These are phyloP conservation scores for Populus hybrid DNA, from an alignment of 441 rosid species.

Conservation along the genomic window DNA sequence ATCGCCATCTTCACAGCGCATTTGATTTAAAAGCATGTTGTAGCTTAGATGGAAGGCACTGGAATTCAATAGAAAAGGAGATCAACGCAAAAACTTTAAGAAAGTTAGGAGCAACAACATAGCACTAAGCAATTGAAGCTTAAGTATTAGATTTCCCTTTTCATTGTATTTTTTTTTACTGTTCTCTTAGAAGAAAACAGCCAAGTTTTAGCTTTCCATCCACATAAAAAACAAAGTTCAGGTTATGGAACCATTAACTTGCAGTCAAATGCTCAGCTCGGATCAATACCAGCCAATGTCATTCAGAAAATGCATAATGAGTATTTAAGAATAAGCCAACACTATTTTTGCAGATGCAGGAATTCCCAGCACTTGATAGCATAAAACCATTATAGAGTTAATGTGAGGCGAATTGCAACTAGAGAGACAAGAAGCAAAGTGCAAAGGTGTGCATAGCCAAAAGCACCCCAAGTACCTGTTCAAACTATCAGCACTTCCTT, in stretches of 20 bases:
- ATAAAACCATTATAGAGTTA: not conserved
- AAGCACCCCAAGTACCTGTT: conserved; percentile 60
- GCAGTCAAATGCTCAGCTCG: not conserved
- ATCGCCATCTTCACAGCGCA: conserved; percentile 91
- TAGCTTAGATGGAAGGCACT: conserved; percentile 98
- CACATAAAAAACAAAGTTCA: not conserved
- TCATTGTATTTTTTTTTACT: not conserved
- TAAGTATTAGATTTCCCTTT: not conserved
- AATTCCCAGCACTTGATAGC: not conserved
- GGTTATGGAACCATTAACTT: not conserved
- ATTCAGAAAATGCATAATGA: conserved; percentile 1
- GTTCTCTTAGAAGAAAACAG: not conserved
- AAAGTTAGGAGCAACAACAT: not conserved
- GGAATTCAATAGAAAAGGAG: conserved; percentile 26
- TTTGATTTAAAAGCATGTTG: conserved; percentile 97
- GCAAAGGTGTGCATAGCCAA: not conserved
- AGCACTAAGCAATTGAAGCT: not conserved
- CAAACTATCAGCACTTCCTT: conserved; percentile 96
- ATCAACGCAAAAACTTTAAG: conserved; percentile 13
- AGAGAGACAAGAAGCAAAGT: not conserved
- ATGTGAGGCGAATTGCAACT: not conserved
- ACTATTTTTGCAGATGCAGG: not conserved
- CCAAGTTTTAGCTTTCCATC: not conserved
- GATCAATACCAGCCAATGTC: not conserved
- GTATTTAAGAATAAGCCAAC: not conserved